phyloP scores from a whole-genome alignment of 1,284 basidiomycete species.

The Ganoderma lucidum region DNA sequence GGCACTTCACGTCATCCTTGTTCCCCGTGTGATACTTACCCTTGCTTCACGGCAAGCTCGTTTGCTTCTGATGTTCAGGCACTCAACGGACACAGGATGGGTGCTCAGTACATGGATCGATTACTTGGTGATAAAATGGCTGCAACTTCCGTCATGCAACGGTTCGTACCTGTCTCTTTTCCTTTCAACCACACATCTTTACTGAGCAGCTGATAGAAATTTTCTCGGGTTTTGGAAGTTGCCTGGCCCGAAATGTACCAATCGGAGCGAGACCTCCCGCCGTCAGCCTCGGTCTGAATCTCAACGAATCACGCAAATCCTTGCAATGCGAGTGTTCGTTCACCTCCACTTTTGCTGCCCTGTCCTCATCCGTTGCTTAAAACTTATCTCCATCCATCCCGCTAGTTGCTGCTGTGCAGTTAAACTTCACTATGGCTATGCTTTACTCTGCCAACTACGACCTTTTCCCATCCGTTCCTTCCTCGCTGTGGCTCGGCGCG shows the following conservation, averaged over 20 bases:
- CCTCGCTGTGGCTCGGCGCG: not conserved
- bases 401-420: not conserved
- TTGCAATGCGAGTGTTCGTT: not conserved
- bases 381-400: not conserved
- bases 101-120: not conserved
- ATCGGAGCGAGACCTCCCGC: not conserved
- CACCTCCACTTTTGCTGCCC: not conserved
- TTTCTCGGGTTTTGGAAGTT: not conserved
- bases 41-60: not conserved
- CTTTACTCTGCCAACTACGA: not conserved
- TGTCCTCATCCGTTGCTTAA: not conserved
- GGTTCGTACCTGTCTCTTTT: not conserved
- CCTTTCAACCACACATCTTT: not conserved
- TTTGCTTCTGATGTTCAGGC: not conserved
- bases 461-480: not conserved
- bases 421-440: not conserved
- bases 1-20: not conserved
- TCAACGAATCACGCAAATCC: not conserved
- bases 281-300: not conserved
- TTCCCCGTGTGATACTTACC: not conserved
- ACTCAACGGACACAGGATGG: not conserved
- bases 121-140: not conserved
- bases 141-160: not conserved
- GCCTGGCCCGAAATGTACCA: too few relatives aligned
- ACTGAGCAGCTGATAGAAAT: not conserved